Evolutionary conservation across 1,284 basidiomycete genomes (phyloP), one percentile per base, ranked within the genome.

Genomic region (Ceratobasidium sp.): DNA sequence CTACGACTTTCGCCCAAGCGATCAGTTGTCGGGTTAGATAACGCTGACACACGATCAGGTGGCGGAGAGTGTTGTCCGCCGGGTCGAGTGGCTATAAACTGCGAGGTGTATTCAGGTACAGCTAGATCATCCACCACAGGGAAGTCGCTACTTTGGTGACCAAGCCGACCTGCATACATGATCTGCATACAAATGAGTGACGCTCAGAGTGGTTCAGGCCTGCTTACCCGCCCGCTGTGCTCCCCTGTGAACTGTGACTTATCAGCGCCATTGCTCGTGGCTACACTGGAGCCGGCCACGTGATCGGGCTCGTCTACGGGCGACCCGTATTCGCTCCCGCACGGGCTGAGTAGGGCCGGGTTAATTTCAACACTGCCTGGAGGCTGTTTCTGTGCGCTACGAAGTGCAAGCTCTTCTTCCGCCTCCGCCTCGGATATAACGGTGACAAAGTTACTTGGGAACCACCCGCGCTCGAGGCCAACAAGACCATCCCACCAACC

Each of bases 231-330:
- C 78, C 93, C 93, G 83, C 93, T 91, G 69, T 88, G 84, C 5
- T 91, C 90, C 44, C 95, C 91, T 82, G 91, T 89, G 26, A 94
- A 94, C 85, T 94, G 89, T 94, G 94, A 95, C 85, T 92, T 94
- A 81, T 95, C 93, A 82, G 89, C 92, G n/a, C 23, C 55, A 84
- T 56, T 84, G 84, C 68, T 84, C 75, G 79, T 80, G 77, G 75
- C 64, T 76, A 66, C 51, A 83, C 53, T 82, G 33, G 33, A 33
- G 18, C n/a, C n/a, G 18, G 18, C n/a, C 15, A 28, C 58, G 28
- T 61, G 58, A 18, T 66, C 63, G 44, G 63, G 63, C 44, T 66
- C 63, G 63, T 66, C 63, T 40, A 66, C 26, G 33, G 63, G 39
- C 26, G 26, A 33, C 33, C 33, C 33, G 33, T 33, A 33, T 33